A percentile compares a stretch with the other conserved stretches of the same genome.
These are phyloP conservation scores for Maudiozyma serrabonitensis DNA, from an alignment of 805 yeast genomes.

Conservation along the genomic window DNA sequence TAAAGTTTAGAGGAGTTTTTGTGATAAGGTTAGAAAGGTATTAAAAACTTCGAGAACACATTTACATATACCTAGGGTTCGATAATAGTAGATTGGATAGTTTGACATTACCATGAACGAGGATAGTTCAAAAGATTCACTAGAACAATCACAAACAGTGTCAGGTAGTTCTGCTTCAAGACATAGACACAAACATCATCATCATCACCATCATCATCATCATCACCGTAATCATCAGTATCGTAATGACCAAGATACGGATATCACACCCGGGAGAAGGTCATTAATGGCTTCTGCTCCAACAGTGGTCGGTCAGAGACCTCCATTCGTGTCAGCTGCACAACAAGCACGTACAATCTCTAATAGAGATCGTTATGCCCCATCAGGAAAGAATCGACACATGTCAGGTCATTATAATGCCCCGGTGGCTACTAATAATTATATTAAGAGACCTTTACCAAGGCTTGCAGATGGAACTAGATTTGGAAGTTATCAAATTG, in stretches of 20 bases:
- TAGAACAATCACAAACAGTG: background rate
- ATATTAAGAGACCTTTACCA: slow-evolving; percentile 2
- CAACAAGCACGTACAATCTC: background rate
- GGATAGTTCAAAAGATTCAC: background rate
- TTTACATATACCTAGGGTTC: no score
- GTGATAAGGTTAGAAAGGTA: no score
- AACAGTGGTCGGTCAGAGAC: background rate
- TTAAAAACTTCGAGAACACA: no score
- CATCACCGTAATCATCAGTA: slow-evolving; percentile 2
- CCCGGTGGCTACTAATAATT: no score
- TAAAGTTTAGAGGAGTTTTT: no score
- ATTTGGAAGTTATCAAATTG: slow-evolving; percentile 87
- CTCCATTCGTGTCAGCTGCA: background rate
- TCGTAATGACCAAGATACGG: no score
- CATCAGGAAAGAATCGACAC: no score
- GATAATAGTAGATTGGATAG: no score
- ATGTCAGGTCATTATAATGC: no score
- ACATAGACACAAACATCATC: slow-evolving; percentile 14
- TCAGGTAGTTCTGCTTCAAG: background rate
- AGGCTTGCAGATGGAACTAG: slow-evolving; percentile 33
- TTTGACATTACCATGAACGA: background rate
- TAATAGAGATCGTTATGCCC: background rate
- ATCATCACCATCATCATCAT: slow-evolving; percentile 19
- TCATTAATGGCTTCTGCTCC: background rate
- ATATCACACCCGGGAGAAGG: background rate